Percentiles rank a stretch among this genome's conserved stretches.
These are phyloP conservation scores for Rhizopogon vulgaris DNA, from an alignment of 768 basidiomycete genomes.

Conservation along the genomic window DNA sequence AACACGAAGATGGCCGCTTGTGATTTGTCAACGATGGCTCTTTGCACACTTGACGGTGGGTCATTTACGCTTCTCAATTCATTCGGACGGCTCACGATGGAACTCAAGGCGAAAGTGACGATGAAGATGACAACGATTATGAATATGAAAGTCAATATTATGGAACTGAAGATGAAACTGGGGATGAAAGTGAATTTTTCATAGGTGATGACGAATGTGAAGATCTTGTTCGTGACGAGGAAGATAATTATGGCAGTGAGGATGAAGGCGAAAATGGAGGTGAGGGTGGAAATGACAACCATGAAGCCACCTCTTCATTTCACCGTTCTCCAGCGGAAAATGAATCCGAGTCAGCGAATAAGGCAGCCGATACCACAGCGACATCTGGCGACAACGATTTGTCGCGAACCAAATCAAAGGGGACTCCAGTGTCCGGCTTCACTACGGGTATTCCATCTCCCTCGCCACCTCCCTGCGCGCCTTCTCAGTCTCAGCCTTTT, in stretches of 20 bases:
- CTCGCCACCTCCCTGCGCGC: background rate
- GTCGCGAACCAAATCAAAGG: background rate
- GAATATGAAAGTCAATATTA: conserved; percentile 16
- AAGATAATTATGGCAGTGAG: background rate
- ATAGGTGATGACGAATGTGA: background rate
- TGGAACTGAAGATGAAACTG: conserved; percentile 7
- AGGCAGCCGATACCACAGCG: background rate
- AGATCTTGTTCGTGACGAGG: background rate
- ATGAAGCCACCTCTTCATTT: background rate
- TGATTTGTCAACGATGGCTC: conserved; percentile 14
- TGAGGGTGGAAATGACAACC: background rate
- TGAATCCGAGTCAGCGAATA: background rate
- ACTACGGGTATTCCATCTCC: background rate
- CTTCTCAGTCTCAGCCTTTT: conserved; percentile 16
- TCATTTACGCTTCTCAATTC: conserved; percentile 20
- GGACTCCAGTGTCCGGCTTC: background rate
- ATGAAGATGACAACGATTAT: conserved; percentile 10
- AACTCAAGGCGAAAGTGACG: conserved; percentile 34
- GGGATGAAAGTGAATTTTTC: conserved; percentile 4
- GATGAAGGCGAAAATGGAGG: background rate
- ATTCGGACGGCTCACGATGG: conserved; percentile 11
- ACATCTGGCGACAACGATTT: background rate
- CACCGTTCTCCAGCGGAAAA: background rate
- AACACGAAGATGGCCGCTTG: conserved; percentile 32
- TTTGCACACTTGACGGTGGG: conserved; percentile 19